Base-by-base conservation (phyloP, 306 rosid species). In the Alnus glutinosa region DNA sequence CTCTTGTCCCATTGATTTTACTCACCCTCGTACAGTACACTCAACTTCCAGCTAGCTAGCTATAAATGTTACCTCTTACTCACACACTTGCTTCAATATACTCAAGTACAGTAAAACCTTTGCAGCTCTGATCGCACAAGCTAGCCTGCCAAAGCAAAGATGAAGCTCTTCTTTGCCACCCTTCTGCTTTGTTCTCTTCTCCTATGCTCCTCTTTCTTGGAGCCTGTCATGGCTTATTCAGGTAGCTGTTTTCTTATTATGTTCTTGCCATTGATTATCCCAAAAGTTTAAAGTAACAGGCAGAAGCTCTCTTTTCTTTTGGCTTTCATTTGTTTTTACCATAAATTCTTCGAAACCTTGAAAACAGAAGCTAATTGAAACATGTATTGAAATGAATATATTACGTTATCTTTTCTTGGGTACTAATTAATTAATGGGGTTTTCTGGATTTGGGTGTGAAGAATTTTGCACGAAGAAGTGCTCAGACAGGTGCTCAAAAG, bases 391-490 rank as follows among this genome's bases (percentile, higher is more conserved):
- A 34, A 34, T 34, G 37, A 34, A 34, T 23, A 34, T 1, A 34
- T 34, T 34, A 2, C 42, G 4, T 30, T 3, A 11, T 30, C 42
- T 3, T 11, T 61, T 15, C 13, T 16, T 5, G 39, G 36, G 7
- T 15, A 64, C 14, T 36, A 13, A 6, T 7, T 34, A 34, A 5
- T 30, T 64, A 64, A 14, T 63, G 3, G 19, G 48, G 5, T 36
- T 12, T 49, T 16, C 36, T 12, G 4, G 10, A 32, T 13, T 3
- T 61, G 44, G 12, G 2, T 14, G n/a, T 12, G 78, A 74, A 85
- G 91, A 72, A 0, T 70, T 68, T 84, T 92, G 92, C 77, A 42
- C 77, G 49, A 75, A n/a, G 5, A 88, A 86, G 85, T 93, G 97
- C 73, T 4, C 66, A 16, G 77, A 62, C 3, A 83, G 96, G 80